phyloP scores from a whole-genome alignment of 73 alveolate species.

The Tetrahymena thermophila region DNA sequence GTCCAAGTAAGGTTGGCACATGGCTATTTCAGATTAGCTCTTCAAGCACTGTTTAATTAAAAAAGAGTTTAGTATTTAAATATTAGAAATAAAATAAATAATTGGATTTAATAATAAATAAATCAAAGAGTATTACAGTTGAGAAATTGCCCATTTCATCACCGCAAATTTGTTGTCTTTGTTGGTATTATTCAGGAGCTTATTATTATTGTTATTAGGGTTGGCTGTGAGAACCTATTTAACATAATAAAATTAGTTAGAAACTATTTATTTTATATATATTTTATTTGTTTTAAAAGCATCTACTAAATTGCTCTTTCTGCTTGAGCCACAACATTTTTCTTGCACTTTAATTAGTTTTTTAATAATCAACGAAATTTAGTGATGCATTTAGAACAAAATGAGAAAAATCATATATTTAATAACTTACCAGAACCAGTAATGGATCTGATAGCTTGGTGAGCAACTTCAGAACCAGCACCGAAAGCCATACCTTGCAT shows the following conservation, averaged over 20 bases:
- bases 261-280: neutral
- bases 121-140: too few relatives aligned
- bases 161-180: conserved; percentile 10
- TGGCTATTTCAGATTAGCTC: conserved; percentile 38
- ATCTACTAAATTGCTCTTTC: neutral
- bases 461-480: conserved; percentile 70
- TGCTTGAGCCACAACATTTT: neutral
- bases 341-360: neutral
- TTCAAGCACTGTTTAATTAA: conserved; percentile 36
- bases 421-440: conserved; percentile 43
- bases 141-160: conserved; percentile 25
- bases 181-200: conserved; percentile 1
- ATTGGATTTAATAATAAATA: neutral
- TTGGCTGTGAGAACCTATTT: neutral
- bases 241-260: neutral
- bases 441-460: conserved; percentile 57
- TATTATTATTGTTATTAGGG: neutral
- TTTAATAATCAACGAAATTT: neutral
- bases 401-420: neutral
- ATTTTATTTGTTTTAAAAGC: neutral
- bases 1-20: conserved; percentile 57
- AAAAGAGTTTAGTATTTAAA: conserved; percentile 7
- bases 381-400: neutral
- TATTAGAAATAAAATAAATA: neutral
- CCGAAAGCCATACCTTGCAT: conserved; percentile 73